These are phyloP conservation scores for Sideroxylon spinosum DNA, from an alignment of 179 eudicot genomes.

Conservation along the genomic window DNA sequence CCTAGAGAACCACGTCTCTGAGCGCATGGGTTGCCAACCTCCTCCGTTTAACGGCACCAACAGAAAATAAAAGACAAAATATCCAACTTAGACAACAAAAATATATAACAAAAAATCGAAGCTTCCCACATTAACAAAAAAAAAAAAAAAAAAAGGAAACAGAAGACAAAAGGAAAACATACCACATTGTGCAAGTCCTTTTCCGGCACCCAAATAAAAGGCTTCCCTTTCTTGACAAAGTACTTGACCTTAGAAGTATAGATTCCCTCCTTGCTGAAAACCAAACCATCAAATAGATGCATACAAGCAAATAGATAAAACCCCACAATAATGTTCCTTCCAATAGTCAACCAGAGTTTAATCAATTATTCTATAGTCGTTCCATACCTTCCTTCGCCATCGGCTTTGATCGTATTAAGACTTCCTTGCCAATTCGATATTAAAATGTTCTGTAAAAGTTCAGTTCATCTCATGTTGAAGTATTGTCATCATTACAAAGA, in stretches of 20 bases:
- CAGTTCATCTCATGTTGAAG: not conserved
- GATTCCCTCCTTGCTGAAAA: conserved; percentile 63
- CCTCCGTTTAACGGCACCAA: not conserved
- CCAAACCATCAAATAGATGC: not conserved
- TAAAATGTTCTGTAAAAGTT: conserved; percentile 53
- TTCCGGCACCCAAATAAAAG: conserved; percentile 80
- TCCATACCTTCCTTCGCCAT: conserved; percentile 59
- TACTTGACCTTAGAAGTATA: conserved; percentile 71
- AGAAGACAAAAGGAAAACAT: conserved; percentile 12
- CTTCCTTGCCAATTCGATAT: conserved; percentile 80
- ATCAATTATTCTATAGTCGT: not conserved
- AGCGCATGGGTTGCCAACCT: too few relatives aligned
- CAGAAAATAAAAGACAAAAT: not conserved
- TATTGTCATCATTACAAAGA: not conserved
- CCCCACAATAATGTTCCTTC: not conserved
- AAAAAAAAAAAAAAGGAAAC: not conserved
- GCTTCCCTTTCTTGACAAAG: conserved; percentile 62
- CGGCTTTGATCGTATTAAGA: conserved; percentile 70
- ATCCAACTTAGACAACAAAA: not conserved
- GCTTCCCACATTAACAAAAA: not conserved
- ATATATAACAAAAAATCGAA: not conserved
- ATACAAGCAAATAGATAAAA: not conserved
- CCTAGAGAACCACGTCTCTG: too few relatives aligned
- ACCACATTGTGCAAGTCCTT: conserved; percentile 76
- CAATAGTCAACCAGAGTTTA: not conserved